Evolutionary conservation across 805 yeast genomes (phyloP), one percentile per base, ranked within the genome.

Genomic region (Candida mattraensis): DNA sequence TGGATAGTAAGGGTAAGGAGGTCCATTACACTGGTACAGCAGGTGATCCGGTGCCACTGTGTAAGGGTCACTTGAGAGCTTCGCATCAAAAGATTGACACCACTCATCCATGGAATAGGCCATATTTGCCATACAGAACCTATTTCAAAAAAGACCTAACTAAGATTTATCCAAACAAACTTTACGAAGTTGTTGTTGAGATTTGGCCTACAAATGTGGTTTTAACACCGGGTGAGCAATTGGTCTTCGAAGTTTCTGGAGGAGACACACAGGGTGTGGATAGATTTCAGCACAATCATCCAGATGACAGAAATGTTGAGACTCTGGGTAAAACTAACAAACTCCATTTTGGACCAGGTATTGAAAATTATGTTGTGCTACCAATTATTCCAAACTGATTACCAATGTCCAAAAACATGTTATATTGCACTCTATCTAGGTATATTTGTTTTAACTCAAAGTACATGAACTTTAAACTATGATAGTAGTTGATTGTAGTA

Each of bases 181-280:
- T 37, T 12, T 37, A 37, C 30, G 30, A 32, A 14, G 41, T 33
- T 22, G 37, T 37, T 11, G 37, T 37, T 17, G 41, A 37, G 22
- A 15, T 37, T n/a, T 37, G 41, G 41, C 41, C 41, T 10, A 37
- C 41, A 3, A 37, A 37, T 16, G 41, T 37, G 16, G 37, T 37
- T 11, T 17, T 37, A 37, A 26, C 12, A 18, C 22, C 10, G 5
- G 41, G 41, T 14, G 41, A 37, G 18, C 32, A 16, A 23, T 34
- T 37, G 9, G 37, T 37, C 3, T 37, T 37, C 13, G 41, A 37
- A 16, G 26, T 37, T 7, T 12, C 41, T 10, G 41, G 37, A 4
- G 41, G 41, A 16, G 41, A 37, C 30, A 37, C 41, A 5, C 41
- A 37, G 18, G 41, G 41, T 21, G 28, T 30, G 22, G 38, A 29